Percentiles rank a stretch among this genome's conserved stretches.
Evolutionary conservation across 495 filamentous ascomycete genomes (phyloP).

Genomic region (Neurospora sp.): DNA sequence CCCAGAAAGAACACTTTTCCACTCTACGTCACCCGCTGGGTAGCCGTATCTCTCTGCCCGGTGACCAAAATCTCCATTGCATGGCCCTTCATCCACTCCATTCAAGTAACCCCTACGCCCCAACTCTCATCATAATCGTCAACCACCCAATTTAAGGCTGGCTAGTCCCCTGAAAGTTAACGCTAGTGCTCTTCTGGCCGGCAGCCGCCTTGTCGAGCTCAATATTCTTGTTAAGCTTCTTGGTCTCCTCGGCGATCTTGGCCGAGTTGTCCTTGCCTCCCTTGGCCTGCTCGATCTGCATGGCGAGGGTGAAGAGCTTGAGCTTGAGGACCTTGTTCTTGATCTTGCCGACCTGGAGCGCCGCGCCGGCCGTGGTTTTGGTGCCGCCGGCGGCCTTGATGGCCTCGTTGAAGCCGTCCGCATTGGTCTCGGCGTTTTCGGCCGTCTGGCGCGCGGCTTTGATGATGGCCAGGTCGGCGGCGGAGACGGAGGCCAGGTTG

Average conservation of each 20-base stretch:
- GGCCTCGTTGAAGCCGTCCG: slow-evolving; percentile 34
- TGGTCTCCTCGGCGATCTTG: slow-evolving; percentile 26
- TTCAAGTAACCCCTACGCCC: not conserved
- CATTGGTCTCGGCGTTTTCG: slow-evolving; percentile 29
- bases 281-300: slow-evolving; percentile 28
- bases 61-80: not conserved
- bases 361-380: slow-evolving; percentile 16
- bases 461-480: slow-evolving; percentile 30
- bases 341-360: slow-evolving; percentile 43
- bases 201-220: slow-evolving; percentile 26
- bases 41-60: not conserved
- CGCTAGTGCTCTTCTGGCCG: slow-evolving; percentile 21
- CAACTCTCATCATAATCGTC: not conserved
- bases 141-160: not conserved
- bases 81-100: not conserved
- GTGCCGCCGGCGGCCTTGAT: slow-evolving; percentile 28
- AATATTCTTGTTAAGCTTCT: slow-evolving; percentile 39
- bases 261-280: slow-evolving; percentile 20
- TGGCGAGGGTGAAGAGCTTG: slow-evolving; percentile 25
- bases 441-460: slow-evolving; percentile 26
- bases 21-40: not conserved
- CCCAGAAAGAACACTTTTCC: not conserved
- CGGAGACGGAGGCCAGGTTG: slow-evolving; percentile 25
- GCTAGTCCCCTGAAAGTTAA: slow-evolving; percentile 18
- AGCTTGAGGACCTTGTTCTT: slow-evolving; percentile 48